Conservation (phyloP, 257 asterid species). For the Jacaranda copaia region DNA sequence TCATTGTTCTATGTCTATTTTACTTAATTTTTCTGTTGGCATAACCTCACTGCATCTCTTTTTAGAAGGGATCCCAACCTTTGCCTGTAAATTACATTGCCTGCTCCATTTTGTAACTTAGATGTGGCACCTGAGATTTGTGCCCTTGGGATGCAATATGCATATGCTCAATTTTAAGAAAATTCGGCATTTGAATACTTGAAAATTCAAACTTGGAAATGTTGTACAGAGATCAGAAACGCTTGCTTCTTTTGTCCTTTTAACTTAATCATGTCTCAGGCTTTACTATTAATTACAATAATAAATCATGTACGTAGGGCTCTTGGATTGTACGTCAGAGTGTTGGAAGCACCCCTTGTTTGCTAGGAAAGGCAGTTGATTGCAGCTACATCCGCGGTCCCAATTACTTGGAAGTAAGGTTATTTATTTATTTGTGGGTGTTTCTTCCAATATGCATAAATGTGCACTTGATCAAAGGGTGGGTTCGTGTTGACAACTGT, state of each 20-base stretch:
- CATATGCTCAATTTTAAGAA: background rate
- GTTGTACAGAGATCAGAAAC: background rate
- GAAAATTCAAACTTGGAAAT: conserved; percentile 9
- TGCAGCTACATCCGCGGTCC: conserved; percentile 88
- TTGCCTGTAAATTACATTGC: background rate
- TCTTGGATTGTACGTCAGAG: conserved; percentile 99
- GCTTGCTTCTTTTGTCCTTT: background rate
- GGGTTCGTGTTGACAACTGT: background rate
- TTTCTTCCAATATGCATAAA: background rate
- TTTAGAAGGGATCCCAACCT: background rate
- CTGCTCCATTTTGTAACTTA: background rate
- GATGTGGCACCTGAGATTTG: background rate
- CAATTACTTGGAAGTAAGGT: conserved; percentile 82
- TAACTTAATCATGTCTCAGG: conserved; percentile 12
- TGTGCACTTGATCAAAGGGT: conserved; percentile 1
- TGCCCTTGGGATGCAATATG: background rate
- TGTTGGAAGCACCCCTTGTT: conserved; percentile 96
- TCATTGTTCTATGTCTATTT: no score
- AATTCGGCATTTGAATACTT: background rate
- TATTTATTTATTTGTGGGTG: background rate
- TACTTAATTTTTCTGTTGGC: background rate
- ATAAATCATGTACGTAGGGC: conserved; percentile 64
- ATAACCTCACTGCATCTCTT: background rate
- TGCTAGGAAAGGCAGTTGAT: conserved; percentile 94
- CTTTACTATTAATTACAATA: conserved; percentile 14